A percentile compares a stretch with the other conserved stretches of the same genome.
Conservation (phyloP, 2,329 filamentous ascomycete species). For the Tolypocladium endophyticum region DNA sequence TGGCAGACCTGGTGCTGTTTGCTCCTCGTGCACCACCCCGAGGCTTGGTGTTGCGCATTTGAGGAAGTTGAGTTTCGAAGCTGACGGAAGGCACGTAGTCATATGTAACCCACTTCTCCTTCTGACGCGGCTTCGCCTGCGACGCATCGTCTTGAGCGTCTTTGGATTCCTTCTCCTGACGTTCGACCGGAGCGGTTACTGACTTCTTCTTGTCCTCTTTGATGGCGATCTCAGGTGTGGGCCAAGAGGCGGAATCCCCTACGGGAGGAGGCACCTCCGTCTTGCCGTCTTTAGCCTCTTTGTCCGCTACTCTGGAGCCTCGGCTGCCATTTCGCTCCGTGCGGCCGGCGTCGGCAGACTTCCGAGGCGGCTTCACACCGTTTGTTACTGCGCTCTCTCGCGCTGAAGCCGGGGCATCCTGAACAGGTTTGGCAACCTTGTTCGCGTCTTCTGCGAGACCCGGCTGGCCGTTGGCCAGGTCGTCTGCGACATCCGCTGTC, state of each 20-base stretch:
- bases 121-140: slow-evolving; percentile 44
- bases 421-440: slow-evolving; percentile 14
- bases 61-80: slow-evolving; percentile 73
- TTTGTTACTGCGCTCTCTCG: slow-evolving; percentile 19
- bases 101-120: slow-evolving; percentile 78
- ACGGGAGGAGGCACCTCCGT: slow-evolving; percentile 47
- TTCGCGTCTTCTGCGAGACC: slow-evolving; percentile 33
- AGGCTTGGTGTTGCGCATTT: slow-evolving; percentile 36
- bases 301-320: slow-evolving; percentile 34
- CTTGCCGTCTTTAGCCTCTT: slow-evolving; percentile 23
- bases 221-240: slow-evolving; percentile 68
- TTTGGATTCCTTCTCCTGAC: slow-evolving; percentile 53
- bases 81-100: slow-evolving; percentile 74
- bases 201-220: slow-evolving; percentile 65
- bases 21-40: slow-evolving; percentile 37
- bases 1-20: slow-evolving; percentile 25
- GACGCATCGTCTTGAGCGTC: slow-evolving; percentile 41
- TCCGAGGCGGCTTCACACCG: slow-evolving; percentile 31
- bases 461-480: slow-evolving; percentile 16
- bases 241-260: slow-evolving; percentile 74
- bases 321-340: slow-evolving; percentile 33
- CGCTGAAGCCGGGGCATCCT: slow-evolving; percentile 10
- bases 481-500: slow-evolving; percentile 24
- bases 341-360: slow-evolving; percentile 28
- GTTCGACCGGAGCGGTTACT: slow-evolving; percentile 34